A percentile compares a stretch with the other conserved stretches of the same genome.
Evolutionary conservation across 305 asterid genomes (phyloP).

Genomic region (Withania somnifera): DNA sequence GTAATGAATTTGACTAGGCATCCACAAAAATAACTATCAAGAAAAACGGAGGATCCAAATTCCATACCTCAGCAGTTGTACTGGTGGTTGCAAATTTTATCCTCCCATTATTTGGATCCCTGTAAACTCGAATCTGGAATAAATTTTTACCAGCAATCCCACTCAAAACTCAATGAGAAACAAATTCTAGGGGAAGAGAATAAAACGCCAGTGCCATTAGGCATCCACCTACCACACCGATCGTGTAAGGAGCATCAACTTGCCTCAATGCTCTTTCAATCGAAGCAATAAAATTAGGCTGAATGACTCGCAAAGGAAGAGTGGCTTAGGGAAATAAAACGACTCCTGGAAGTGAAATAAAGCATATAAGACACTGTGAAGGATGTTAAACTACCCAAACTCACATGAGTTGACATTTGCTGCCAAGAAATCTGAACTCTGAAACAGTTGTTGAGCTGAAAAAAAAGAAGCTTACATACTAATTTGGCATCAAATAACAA

Average conservation of each 20-base stretch:
- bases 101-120: conserved; percentile 42
- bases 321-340: conserved; percentile 88
- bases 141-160: conserved; percentile 8
- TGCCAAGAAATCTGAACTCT: not conserved
- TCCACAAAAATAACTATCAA: not conserved
- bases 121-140: conserved; percentile 62
- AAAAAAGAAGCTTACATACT: not conserved
- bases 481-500: not conserved
- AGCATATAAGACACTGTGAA: not conserved
- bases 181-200: not conserved
- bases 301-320: conserved; percentile 82
- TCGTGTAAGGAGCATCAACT: conserved; percentile 61
- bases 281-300: conserved; percentile 64
- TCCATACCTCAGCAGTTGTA: conserved; percentile 82
- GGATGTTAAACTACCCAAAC: not conserved
- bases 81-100: conserved; percentile 57
- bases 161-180: conserved; percentile 9
- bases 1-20: not conserved
- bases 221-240: conserved; percentile 68
- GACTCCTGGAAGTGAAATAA: conserved; percentile 36
- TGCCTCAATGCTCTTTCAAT: conserved; percentile 71
- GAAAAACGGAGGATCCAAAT: not conserved
- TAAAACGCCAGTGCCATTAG: conserved; percentile 1
- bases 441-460: not conserved
- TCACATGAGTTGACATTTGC: not conserved